Evolutionary conservation across 768 basidiomycete genomes (phyloP), one percentile per base, ranked within the genome.

Genomic region (Sistotremastrum niveocremeum): DNA sequence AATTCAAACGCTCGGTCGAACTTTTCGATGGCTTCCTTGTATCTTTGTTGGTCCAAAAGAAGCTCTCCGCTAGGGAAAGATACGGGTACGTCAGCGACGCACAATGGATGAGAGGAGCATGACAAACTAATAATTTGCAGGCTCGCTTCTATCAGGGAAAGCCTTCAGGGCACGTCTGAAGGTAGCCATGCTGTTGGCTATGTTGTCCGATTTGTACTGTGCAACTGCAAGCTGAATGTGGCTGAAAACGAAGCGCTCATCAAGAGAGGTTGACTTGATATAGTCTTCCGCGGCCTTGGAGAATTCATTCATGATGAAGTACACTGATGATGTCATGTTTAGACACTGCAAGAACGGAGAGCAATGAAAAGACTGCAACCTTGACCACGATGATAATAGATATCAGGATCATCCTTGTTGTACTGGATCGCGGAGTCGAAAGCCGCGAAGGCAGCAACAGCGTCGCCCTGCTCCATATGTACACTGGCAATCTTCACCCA

Each of bases 311-410:
- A 91, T 86, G 60, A 98, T 94, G 68, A 98, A 99, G 61, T 86
- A 71, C 36, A 98, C 93, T 88, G 49, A 7, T 32, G 30, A 45
- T 8, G 7, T 32, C 39, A n/a, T 44, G 6, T 28, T 1, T 37
- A 29, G 34, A 32, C 5, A 39, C 32, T 38, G 52, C 31, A 29
- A 46, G 10, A 5, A 47, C 33, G 11, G 34, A 53, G 5, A 41
- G 2, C n/a, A 28, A 37, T 8, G 34, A 44, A 51, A 35, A 40
- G 4, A 46, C 31, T 33, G 71, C 41, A 42, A 85, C 87, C 87
- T 71, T 99, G 95, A 39, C 94, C 95, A 54, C 93, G 88, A 62
- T 99, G 95, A 65, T 99, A 99, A 69, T 88, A 98, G 47, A 95
- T 89, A 62, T 98, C 94, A 0, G 94, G 82, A 64, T 98, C 93